Conservation (phyloP, 2,329 filamentous ascomycete genomes). For the Fusarium buxicola region DNA sequence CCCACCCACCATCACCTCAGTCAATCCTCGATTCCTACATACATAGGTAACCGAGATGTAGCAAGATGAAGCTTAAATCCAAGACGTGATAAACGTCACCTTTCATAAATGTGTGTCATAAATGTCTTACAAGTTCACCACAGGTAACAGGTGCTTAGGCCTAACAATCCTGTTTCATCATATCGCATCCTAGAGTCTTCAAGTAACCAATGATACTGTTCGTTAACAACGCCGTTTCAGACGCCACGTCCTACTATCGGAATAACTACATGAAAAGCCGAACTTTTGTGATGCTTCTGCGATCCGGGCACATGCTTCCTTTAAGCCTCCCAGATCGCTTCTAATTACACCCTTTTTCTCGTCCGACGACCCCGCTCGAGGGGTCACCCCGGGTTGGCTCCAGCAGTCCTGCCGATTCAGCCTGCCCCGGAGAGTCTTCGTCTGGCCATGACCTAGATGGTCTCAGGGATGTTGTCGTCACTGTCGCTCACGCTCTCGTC, state of each 20-base stretch:
- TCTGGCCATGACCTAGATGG: slow-evolving; percentile 49
- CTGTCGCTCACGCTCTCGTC: slow-evolving; percentile 97
- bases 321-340: slow-evolving; percentile 39
- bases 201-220: slow-evolving; percentile 39
- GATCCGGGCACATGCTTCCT: slow-evolving; percentile 33
- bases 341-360: slow-evolving; percentile 45
- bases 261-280: slow-evolving; percentile 46
- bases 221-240: slow-evolving; percentile 46
- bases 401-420: slow-evolving; percentile 34
- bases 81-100: background rate
- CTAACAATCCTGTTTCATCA: background rate
- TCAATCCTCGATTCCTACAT: slow-evolving; percentile 3
- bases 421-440: slow-evolving; percentile 27
- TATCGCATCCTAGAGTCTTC: background rate
- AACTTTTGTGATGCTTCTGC: slow-evolving; percentile 47
- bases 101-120: background rate
- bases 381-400: slow-evolving; percentile 29
- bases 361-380: slow-evolving; percentile 38
- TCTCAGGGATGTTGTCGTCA: slow-evolving; percentile 77
- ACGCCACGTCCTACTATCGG: slow-evolving; percentile 44
- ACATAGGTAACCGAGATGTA: too few relatives aligned
- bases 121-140: background rate
- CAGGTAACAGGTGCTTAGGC: background rate
- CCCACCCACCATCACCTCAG: background rate
- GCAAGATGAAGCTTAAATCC: background rate